Base-by-base conservation (phyloP, 1,284 basidiomycete genomes). In the Anthracocystis setariae region DNA sequence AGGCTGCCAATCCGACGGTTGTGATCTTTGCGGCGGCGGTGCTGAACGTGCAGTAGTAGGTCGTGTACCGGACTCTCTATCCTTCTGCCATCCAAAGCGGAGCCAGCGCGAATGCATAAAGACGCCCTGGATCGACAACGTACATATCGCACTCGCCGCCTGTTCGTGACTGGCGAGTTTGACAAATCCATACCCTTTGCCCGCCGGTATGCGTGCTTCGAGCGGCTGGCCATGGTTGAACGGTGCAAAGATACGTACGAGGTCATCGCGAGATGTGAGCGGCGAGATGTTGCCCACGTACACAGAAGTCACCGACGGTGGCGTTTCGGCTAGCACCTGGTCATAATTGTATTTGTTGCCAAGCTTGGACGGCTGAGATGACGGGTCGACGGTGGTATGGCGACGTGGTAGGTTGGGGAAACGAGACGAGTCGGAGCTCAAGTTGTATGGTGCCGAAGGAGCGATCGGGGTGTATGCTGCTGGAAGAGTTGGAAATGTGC, bases 51-150 rank as follows among this genome's bases (percentile, higher is more conserved):
- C 21, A 8, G 18, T 39, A 9, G 3, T 42, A 2, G 23, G n/a
- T 5, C 12, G n/a, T 20, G 15, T 40, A 12, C 27, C 38, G 24
- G 44, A 18, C 0, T 33, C 45, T 42, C 77, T 52, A 52, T 97
- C 94, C 85, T 97, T 98, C 67, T 95, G 95, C 95, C 95, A 98
- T 74, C 92, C 93, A 84, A 93, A 95, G 84, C 96, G 95, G 86
- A 98, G 91, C 13, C 93, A 93, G 42, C 95, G 86, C 48, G 94
- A 94, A 78, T 98, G 95, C 27, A 98, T 91, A 86, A 93, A 91
- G 84, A 93, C 91, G 54, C 94, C 94, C 84, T 94, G 92, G 33
- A 50, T 60, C 38, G 45, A 48, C 53, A 98, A 86, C 80, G 95
- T 92, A 67, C 94, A 91, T 79, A 98, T 98, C 25, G 95, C 95